Percentiles rank a stretch among this genome's conserved stretches.
phyloP scores from a whole-genome alignment of 495 filamentous ascomycete species.

The Collariella sp. region DNA sequence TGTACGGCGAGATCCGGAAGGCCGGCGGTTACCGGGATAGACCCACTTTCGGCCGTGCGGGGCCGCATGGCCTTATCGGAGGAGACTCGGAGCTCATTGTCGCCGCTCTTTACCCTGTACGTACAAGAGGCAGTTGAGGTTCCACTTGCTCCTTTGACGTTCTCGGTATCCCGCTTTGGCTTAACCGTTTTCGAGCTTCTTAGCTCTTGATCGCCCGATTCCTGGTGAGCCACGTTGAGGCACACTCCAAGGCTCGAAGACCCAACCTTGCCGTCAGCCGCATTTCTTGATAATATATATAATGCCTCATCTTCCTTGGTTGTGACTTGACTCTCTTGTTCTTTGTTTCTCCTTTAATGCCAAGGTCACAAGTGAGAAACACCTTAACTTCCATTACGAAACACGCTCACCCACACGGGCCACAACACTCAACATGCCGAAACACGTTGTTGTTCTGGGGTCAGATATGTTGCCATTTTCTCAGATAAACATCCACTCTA shows the following conservation, averaged over 20 bases:
- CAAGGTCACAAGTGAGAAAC: not conserved
- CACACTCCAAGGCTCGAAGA: no score
- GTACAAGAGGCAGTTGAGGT: not conserved
- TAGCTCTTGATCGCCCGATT: no score
- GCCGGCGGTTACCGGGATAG: not conserved
- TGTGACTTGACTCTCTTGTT: no score
- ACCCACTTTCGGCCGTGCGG: not conserved
- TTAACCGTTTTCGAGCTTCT: no score
- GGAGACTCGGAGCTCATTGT: not conserved
- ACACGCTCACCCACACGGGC: not conserved
- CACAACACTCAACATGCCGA: not conserved
- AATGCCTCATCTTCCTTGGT: no score
- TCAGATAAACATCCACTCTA: not conserved
- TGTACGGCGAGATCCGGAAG: slow-evolving; percentile 3
- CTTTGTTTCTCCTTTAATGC: no score
- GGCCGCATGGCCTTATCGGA: not conserved
- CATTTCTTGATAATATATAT: no score
- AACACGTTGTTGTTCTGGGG: slow-evolving; percentile 12
- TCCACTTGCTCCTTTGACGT: no score
- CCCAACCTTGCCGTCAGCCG: no score
- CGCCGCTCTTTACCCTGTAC: not conserved
- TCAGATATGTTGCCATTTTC: not conserved
- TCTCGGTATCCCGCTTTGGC: no score
- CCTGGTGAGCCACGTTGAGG: no score
- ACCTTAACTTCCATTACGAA: no score